phyloP scores from a whole-genome alignment of 2,329 filamentous ascomycete species.

The Aspergillus udagawae region DNA sequence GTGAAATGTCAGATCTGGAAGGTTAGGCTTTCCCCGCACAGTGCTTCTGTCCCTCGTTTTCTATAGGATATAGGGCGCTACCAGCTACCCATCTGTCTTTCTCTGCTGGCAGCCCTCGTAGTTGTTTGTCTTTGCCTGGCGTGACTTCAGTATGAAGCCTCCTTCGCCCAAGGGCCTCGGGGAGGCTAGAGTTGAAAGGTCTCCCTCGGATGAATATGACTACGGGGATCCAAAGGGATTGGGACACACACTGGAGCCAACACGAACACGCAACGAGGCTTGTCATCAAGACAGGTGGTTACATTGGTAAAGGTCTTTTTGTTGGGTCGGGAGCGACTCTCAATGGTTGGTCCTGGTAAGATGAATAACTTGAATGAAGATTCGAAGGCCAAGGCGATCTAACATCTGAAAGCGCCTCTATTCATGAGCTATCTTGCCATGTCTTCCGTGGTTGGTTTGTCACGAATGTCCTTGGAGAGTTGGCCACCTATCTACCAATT shows the following conservation, averaged over 20 bases:
- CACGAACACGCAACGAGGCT: conserved; percentile 27
- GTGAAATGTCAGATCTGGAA: neutral
- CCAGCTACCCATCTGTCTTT: neutral
- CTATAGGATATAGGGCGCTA: neutral
- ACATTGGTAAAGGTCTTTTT: conserved; percentile 49
- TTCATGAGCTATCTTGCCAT: too few relatives aligned
- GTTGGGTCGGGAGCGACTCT: conserved; percentile 47
- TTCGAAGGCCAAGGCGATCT: too few relatives aligned
- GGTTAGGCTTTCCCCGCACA: too few relatives aligned
- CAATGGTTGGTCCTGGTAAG: conserved; percentile 42
- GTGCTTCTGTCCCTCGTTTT: too few relatives aligned
- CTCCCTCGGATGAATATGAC: neutral
- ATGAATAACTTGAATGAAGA: too few relatives aligned
- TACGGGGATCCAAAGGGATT: neutral
- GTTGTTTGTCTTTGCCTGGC: neutral
- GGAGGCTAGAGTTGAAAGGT: neutral
- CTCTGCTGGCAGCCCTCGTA: neutral
- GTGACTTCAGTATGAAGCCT: neutral
- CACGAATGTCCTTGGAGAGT: too few relatives aligned
- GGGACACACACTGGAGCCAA: neutral
- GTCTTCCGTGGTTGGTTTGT: too few relatives aligned
- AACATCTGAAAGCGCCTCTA: too few relatives aligned
- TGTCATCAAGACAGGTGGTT: conserved; percentile 39
- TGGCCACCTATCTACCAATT: too few relatives aligned
- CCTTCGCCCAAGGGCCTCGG: neutral